phyloP scores from a whole-genome alignment of 352 stramenopile species.

The Phytophthora syringae region DNA sequence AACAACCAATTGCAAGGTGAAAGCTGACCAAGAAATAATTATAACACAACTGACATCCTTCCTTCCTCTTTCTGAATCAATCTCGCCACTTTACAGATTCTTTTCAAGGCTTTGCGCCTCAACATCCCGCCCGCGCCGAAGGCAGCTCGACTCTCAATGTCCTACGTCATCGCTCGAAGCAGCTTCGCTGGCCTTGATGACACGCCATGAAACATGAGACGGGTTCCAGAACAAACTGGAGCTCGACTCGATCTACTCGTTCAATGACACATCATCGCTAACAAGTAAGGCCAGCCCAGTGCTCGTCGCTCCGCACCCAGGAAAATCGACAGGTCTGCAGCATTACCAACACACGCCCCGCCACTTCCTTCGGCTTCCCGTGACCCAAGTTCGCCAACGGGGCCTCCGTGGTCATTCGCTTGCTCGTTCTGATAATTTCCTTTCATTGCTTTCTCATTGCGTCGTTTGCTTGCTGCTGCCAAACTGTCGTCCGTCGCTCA shows the following conservation, averaged over 20 bases:
- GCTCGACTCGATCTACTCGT: conserved; percentile 37
- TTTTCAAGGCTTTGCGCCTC: conserved; percentile 39
- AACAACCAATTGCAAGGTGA: not conserved
- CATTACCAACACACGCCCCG: conserved; percentile 27
- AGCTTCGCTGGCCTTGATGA: conserved; percentile 36
- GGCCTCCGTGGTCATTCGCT: conserved; percentile 24
- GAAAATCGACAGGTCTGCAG: conserved; percentile 32
- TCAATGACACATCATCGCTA: conserved; percentile 26
- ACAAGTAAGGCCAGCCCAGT: conserved; percentile 43
- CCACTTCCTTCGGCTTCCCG: conserved; percentile 33
- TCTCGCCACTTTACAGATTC: conserved; percentile 52
- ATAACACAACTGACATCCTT: conserved; percentile 45
- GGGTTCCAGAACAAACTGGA: conserved; percentile 23
- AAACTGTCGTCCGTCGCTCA: conserved; percentile 39
- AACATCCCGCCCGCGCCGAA: conserved; percentile 31
- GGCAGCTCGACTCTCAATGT: conserved; percentile 40
- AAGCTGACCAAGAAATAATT: conserved; percentile 37
- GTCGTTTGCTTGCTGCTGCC: conserved; percentile 19
- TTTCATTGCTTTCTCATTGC: conserved; percentile 30
- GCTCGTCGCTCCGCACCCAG: conserved; percentile 28
- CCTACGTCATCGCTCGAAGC: conserved; percentile 34
- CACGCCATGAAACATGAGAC: conserved; percentile 28
- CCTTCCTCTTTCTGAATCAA: conserved; percentile 35
- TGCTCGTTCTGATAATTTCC: conserved; percentile 33
- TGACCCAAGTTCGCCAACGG: conserved; percentile 39